These are phyloP conservation scores for Tetrapisispora arboricola DNA, from an alignment of 805 yeast species.

Conservation along the genomic window DNA sequence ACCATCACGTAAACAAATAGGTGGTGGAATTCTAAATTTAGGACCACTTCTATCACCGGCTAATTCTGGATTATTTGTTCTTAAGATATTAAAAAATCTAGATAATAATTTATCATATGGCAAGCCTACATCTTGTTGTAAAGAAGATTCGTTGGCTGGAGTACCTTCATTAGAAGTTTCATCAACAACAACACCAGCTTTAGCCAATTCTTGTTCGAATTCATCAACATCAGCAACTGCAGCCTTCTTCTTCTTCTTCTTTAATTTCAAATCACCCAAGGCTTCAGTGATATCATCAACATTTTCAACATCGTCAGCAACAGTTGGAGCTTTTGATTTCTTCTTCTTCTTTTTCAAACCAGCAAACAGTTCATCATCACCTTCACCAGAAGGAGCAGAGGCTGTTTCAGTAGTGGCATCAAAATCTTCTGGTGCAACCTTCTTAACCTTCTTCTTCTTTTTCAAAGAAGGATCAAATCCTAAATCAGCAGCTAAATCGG, in stretches of 20 bases:
- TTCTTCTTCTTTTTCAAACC: conserved; percentile 83
- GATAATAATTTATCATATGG: conserved; percentile 69
- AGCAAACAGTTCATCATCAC: conserved; percentile 61
- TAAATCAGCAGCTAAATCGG: conserved; percentile 31
- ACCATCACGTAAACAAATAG: conserved; percentile 94
- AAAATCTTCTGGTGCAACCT: conserved; percentile 31
- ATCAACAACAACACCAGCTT: conserved; percentile 72
- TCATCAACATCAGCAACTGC: conserved; percentile 59
- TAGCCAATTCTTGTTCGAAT: conserved; percentile 79
- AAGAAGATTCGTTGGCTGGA: conserved; percentile 24
- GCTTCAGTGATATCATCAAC: conserved; percentile 46
- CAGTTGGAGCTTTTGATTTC: conserved; percentile 40
- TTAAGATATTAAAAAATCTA: conserved; percentile 77
- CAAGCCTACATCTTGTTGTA: conserved; percentile 44
- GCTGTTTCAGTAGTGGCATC: conserved; percentile 27
- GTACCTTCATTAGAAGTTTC: conserved; percentile 26
- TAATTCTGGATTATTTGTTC: conserved; percentile 92
- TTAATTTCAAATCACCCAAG: conserved; percentile 60
- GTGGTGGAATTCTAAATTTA: conserved; percentile 95
- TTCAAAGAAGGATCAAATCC: conserved; percentile 70
- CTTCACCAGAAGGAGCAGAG: conserved; percentile 24
- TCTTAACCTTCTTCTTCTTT: conserved; percentile 69
- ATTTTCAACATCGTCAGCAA: conserved; percentile 30
- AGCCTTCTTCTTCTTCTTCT: conserved; percentile 77
- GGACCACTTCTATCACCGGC: conserved; percentile 93